Evolutionary conservation across 2,329 filamentous ascomycete species (phyloP), one percentile per base, ranked within the genome.

Genomic region (Fusarium verticillioides): DNA sequence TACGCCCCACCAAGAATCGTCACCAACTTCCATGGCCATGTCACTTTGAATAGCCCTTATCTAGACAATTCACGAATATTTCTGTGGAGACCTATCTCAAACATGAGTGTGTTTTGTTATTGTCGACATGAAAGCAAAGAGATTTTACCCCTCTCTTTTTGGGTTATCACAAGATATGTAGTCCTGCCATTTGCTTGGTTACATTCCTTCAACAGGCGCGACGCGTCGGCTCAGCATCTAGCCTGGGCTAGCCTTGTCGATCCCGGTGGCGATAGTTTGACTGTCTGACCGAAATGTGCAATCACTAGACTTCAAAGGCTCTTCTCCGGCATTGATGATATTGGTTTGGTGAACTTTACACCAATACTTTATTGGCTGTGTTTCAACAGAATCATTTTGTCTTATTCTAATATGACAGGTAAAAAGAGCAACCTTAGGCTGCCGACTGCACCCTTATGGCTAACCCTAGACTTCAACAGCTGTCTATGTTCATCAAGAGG

Each of bases 221-320:
- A 63, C 66, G 43, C 42, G 56, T 63, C 28, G 69, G 63, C 52
- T 66, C 53, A 60, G 56, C 53, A 67, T 59, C 63, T 60, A 70
- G 63, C 56, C 66, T 61, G 50, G 62, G 47, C 66, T 77, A 74
- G 70, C 59, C 69, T 57, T 64, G 75, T 72, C 73, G 75, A 77
- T 77, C 73, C 66, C 30, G 63, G 75, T 77, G 75, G 75, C 73
- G 53, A 73, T 52, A 44, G 47, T 36, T 53, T 60, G 62, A 59
- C 39, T 44, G 30, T 47, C 40, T 30, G 26, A 28, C 32, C n/a
- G 34, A 50, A 60, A 40, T 63, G 34, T 30, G 26, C 36, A 28
- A 40, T 54, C 34, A 40, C 19, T 40, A 30, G 34, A 23, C 53
- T 63, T 34, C 11, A 15, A 30, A 32, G 56, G 19, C 42, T 59